Conservation (phyloP, 768 basidiomycete genomes). For the Collybiopsis luxurians region DNA sequence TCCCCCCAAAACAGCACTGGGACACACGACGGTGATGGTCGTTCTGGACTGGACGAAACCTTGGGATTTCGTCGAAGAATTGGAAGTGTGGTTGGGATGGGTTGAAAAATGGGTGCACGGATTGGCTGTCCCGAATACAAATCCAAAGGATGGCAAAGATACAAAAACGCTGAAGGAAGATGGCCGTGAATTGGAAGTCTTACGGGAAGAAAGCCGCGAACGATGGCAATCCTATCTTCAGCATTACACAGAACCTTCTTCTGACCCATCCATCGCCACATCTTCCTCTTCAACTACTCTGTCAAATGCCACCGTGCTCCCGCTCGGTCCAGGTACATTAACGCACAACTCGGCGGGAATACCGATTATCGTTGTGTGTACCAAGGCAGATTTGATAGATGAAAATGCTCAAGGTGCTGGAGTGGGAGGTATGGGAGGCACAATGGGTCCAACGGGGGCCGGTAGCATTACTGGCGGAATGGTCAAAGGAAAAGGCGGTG, state of each 20-base stretch:
- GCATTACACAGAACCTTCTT: conserved; percentile 82
- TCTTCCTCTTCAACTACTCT: conserved; percentile 47
- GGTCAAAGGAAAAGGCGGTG: conserved; percentile 88
- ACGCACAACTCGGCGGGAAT: conserved; percentile 86
- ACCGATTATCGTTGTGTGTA: conserved; percentile 86
- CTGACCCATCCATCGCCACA: conserved; percentile 52
- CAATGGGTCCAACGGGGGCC: neutral
- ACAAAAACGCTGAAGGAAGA: conserved; percentile 32
- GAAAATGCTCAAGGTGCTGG: conserved; percentile 75
- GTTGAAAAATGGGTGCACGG: conserved; percentile 78
- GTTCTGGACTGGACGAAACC: conserved; percentile 95
- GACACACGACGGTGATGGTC: conserved; percentile 78
- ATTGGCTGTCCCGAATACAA: neutral
- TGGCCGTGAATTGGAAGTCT: conserved; percentile 69
- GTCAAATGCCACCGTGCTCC: conserved; percentile 54
- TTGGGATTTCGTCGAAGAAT: conserved; percentile 84
- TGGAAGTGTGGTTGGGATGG: conserved; percentile 84
- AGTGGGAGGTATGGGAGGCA: conserved; percentile 26
- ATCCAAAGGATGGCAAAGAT: neutral
- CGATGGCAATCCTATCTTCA: conserved; percentile 84
- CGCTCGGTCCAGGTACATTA: conserved; percentile 81
- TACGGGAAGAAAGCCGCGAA: conserved; percentile 79
- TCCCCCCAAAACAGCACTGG: conserved; percentile 63
- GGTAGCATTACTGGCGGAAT: conserved; percentile 78
- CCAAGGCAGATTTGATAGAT: conserved; percentile 92